Base-by-base conservation (phyloP, 768 basidiomycete genomes). In the Mycena latifolia region DNA sequence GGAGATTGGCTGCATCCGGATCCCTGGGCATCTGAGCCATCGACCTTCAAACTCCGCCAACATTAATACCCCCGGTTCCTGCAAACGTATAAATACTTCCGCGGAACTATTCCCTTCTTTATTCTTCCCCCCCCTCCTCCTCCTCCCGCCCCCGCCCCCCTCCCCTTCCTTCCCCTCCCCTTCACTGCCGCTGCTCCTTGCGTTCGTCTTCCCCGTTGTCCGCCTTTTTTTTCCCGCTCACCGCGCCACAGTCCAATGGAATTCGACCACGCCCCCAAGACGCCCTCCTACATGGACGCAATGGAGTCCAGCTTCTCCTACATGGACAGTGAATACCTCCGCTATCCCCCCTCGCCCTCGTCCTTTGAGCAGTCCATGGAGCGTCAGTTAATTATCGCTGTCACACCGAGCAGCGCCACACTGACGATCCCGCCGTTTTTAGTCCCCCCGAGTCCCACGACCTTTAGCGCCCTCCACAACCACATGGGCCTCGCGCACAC, bases 251-350 rank as follows among this genome's bases (percentile, higher is more conserved):
- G 71, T 74, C 69, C 65, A 67, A 83, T 85, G 79, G 85, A 85
- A 74, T 86, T 85, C 70, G 85, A 86, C 72, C 75, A 79, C 77
- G 73, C 61, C 10, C 69, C 79, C 75, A 82, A 83, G 78, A 80
- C 81, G 67, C 73, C 83, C 72, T 77, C 80, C 71, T 88, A 82
- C 80, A 81, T 83, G 76, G 81, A 82, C 66, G 69, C 79, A 68
- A 76, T 81, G 71, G 85, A 86, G 69, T 74, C 77, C 63, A 75
- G 77, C 53, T 73, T 82, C 28, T 84, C 79, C 66, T 86, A 86
- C 77, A 80, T 85, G 78, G 85, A 86, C 75, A 82, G 76, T 65
- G 85, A 86, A 65, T 93, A 92, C 76, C 86, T 92, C 70, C 88
- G 90, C 78, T 91, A 90, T 77, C 90, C 90, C 37, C 85, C 88